Evolutionary conservation across 306 rosid genomes (phyloP).

Genomic region (Spatholobus suberectus): DNA sequence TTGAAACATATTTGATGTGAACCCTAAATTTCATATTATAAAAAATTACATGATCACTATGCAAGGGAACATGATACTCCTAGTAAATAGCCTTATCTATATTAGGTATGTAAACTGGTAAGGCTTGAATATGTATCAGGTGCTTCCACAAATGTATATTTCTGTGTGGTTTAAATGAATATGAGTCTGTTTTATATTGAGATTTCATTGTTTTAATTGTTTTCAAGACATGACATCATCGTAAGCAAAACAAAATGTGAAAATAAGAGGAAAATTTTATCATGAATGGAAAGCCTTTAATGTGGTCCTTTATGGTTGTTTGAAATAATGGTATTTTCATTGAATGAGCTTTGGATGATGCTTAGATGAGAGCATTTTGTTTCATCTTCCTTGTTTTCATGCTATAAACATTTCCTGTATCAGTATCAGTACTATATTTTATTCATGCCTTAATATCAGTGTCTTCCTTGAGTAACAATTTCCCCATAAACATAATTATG

Average conservation of each 20-base stretch:
- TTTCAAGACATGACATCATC: neutral
- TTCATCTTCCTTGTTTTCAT: conserved; percentile 12
- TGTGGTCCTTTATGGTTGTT: neutral
- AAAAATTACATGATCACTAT: too few relatives aligned
- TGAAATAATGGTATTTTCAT: neutral
- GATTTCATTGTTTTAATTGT: conserved; percentile 4
- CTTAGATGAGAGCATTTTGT: neutral
- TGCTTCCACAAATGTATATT: conserved; percentile 12
- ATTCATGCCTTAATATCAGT: neutral
- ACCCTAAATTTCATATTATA: neutral
- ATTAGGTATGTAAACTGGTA: conserved; percentile 1
- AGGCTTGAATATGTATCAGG: neutral
- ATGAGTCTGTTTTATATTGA: neutral
- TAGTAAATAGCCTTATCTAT: conserved; percentile 21
- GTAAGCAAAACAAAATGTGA: neutral
- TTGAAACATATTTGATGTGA: neutral
- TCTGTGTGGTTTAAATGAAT: conserved; percentile 20
- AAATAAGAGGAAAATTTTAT: neutral
- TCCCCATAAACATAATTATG: neutral
- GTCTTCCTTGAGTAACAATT: neutral
- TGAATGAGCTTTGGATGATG: conserved; percentile 19
- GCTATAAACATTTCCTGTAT: neutral
- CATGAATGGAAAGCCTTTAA: neutral
- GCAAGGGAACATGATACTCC: neutral
- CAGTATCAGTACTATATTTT: neutral